Conservation (phyloP, 768 basidiomycete species). For the Collybiopsis luxurians region DNA sequence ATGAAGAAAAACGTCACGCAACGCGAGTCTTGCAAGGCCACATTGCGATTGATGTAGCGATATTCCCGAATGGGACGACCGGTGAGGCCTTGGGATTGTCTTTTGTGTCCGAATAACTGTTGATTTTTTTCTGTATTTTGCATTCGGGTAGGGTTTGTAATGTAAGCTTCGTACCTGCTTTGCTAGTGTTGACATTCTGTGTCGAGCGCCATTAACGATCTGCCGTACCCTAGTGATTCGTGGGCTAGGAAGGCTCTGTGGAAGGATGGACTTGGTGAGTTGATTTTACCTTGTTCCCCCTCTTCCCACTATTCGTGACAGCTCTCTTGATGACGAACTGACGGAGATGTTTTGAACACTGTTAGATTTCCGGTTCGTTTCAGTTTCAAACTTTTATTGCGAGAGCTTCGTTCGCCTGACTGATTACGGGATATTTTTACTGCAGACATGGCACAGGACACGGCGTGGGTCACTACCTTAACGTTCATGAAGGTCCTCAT, state of each 20-base stretch:
- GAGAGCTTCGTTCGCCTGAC: too few relatives aligned
- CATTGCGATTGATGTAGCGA: slow-evolving; percentile 80
- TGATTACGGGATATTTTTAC: too few relatives aligned
- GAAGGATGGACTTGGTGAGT: slow-evolving; percentile 81
- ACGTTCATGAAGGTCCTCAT: slow-evolving; percentile 87
- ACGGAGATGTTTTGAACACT: slow-evolving; percentile 1
- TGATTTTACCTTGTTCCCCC: not conserved
- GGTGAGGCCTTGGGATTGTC: slow-evolving; percentile 38
- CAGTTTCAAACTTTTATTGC: slow-evolving; percentile 6
- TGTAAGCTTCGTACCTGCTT: too few relatives aligned
- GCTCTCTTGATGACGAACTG: not conserved
- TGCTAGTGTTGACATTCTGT: too few relatives aligned
- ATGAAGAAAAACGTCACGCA: slow-evolving; percentile 82
- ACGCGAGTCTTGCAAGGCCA: slow-evolving; percentile 92
- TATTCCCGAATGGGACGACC: slow-evolving; percentile 82
- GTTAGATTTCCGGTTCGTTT: slow-evolving; percentile 55
- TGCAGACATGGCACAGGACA: slow-evolving; percentile 89
- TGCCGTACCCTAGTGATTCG: slow-evolving; percentile 53
- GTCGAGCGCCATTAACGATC: not conserved
- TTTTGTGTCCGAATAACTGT: slow-evolving; percentile 16
- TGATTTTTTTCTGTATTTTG: not conserved
- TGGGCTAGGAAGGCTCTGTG: slow-evolving; percentile 79
- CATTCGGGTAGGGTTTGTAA: slow-evolving; percentile 56
- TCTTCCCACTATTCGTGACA: too few relatives aligned
- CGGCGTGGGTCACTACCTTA: slow-evolving; percentile 91